Conservation (phyloP, 495 filamentous ascomycete species). For the Neurospora discreta region DNA sequence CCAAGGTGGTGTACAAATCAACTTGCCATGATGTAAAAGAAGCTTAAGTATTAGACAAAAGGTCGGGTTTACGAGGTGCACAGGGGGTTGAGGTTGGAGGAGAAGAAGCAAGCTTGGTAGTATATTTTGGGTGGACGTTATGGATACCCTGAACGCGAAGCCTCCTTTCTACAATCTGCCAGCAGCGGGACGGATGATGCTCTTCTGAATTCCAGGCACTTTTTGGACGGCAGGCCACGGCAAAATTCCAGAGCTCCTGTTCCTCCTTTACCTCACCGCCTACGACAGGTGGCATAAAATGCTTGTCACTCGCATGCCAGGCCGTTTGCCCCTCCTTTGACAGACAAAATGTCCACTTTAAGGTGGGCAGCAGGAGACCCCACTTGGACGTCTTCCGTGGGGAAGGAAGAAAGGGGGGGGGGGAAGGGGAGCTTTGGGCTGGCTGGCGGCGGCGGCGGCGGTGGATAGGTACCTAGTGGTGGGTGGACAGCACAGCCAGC, state of each 20-base stretch:
- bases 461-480: no score
- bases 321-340: background rate
- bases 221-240: conserved; percentile 17
- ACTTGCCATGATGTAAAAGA: background rate
- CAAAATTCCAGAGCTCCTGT: conserved; percentile 16
- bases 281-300: conserved; percentile 8
- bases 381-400: background rate
- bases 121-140: background rate
- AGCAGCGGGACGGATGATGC: background rate
- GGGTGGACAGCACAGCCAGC: background rate
- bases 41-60: background rate
- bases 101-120: background rate
- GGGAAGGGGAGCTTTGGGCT: background rate
- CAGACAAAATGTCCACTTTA: background rate
- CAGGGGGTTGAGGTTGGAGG: background rate
- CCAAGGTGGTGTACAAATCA: background rate
- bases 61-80: background rate
- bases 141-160: background rate
- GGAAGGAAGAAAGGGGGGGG: background rate
- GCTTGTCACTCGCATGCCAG: background rate
- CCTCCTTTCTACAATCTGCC: background rate
- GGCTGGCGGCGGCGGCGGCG: background rate
- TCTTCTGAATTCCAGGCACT: conserved; percentile 4
- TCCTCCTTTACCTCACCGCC: conserved; percentile 10
- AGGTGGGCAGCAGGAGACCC: background rate